These are phyloP conservation scores for Colletotrichum orchidophilum DNA, from an alignment of 2,329 filamentous ascomycete species.

Conservation along the genomic window DNA sequence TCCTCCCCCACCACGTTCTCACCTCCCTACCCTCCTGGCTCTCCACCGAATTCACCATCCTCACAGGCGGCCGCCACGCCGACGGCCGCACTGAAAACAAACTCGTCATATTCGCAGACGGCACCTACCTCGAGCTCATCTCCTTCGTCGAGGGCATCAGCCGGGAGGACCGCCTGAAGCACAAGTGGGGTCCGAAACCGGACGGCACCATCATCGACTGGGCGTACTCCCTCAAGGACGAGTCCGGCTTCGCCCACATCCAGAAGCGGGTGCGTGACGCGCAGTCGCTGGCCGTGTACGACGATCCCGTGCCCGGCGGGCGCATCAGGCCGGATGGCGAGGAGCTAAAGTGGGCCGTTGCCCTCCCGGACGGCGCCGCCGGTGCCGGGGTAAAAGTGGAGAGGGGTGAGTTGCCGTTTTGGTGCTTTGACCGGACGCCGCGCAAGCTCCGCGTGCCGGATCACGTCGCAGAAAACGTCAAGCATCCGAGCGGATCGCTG, in stretches of 20 bases:
- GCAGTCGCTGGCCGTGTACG: conserved; percentile 53
- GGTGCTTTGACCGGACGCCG: conserved; percentile 70
- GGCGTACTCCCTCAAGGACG: conserved; percentile 59
- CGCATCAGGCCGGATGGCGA: conserved; percentile 63
- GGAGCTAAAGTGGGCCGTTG: conserved; percentile 68
- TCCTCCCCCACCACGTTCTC: conserved; percentile 63
- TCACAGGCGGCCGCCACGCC: conserved; percentile 68
- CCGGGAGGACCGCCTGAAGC: conserved; percentile 51
- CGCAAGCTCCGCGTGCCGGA: conserved; percentile 65
- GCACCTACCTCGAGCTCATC: conserved; percentile 74
- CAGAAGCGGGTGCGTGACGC: conserved; percentile 45
- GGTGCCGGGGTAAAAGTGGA: conserved; percentile 37
- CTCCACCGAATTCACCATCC: conserved; percentile 63
- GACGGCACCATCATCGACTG: conserved; percentile 67
- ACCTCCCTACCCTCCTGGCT: conserved; percentile 59
- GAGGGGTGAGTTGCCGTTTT: conserved; percentile 69
- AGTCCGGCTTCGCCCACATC: conserved; percentile 47
- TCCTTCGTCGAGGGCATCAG: conserved; percentile 57
- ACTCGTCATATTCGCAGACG: conserved; percentile 70
- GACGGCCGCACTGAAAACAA: conserved; percentile 69
- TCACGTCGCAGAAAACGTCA: conserved; percentile 44
- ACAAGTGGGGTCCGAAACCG: conserved; percentile 66
- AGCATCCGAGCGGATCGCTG: conserved; percentile 60
- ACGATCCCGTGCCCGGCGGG: conserved; percentile 59
- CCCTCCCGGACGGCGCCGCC: conserved; percentile 48